Evolutionary conservation across 2,329 filamentous ascomycete species (phyloP), one percentile per base, ranked within the genome.

Genomic region (Stachybotrys echinatus): DNA sequence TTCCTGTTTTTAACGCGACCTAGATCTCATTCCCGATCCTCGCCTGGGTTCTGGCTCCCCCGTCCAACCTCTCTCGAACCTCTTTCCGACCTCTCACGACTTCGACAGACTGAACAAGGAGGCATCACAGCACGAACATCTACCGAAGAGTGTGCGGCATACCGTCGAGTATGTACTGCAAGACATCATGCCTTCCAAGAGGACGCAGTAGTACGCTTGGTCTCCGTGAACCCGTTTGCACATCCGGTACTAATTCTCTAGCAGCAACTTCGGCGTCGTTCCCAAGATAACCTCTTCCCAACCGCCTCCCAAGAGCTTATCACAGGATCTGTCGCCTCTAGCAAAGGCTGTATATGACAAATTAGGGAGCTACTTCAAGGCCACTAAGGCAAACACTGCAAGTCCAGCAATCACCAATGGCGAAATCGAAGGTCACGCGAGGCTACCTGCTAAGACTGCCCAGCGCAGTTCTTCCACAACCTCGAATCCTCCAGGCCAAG

Each of bases 151-250:
- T 55, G 73, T 92, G 44, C 85, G 88, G 58, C 83, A 85, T 58
- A 86, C 84, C 12, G 75, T 92, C 43, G 79, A 87, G 58, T 85
- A 92, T 64, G 75, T 96, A 23, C 81, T 89, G 50, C 83, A 85
- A 54, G 78, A 95, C 39, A 68, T 96, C 50, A 83, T 84, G 61
- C 79, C 84, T 2, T 80, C 85, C n/a, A 84, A 85, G 53, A 73
- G 88, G 54, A 85, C 87, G 10, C 73, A 86, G 60, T 89, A 81
- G 86, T 88, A 70, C 64, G 75, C 61, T 20, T 45, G 48, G 17
- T 20, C 22, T 10, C 34, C 12, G 21, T 46, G 27, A 23, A 7
- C 31, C 39, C 22, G 21, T 12, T 20, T 12, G 39, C 17, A 40
- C 37, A 38, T 38, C 14, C 14, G 40, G 48, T 47, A 55, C 62